These are phyloP conservation scores for Trichosporon inkin DNA, from an alignment of 1,284 basidiomycete genomes.

Conservation along the genomic window DNA sequence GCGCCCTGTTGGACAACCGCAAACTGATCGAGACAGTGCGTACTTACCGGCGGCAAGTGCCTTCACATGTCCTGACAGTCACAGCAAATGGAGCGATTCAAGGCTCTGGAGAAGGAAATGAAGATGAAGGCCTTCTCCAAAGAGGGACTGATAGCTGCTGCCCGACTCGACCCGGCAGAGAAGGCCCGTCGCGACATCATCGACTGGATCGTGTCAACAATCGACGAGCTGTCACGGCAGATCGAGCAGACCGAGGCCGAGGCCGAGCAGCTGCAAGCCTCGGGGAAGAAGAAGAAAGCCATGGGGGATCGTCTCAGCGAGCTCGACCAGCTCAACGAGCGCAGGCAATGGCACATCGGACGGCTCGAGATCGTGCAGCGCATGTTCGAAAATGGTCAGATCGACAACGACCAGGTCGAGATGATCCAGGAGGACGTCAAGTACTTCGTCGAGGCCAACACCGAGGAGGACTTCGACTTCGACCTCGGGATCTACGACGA, in stretches of 20 bases:
- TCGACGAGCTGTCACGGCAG: conserved; percentile 89
- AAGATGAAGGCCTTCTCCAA: conserved; percentile 99
- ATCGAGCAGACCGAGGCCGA: conserved; percentile 94
- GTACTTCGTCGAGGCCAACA: conserved; percentile 96
- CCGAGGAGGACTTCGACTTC: conserved; percentile 95
- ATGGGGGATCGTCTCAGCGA: conserved; percentile 66
- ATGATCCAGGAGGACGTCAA: conserved; percentile 89
- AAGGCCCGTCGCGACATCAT: conserved; percentile 92
- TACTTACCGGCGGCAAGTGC: conserved; percentile 21
- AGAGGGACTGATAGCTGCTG: conserved; percentile 91
- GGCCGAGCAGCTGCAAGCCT: conserved; percentile 65
- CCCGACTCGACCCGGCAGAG: conserved; percentile 92
- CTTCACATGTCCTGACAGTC: conserved; percentile 9
- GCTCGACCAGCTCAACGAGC: conserved; percentile 85
- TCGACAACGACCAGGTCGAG: conserved; percentile 75
- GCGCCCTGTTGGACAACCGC: conserved; percentile 83
- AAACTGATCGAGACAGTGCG: conserved; percentile 95
- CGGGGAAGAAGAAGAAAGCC: conserved; percentile 70
- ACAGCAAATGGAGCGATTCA: conserved; percentile 99
- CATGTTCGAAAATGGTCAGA: conserved; percentile 87
- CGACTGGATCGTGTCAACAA: conserved; percentile 76
- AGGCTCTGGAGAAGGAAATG: conserved; percentile 99
- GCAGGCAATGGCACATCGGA: conserved; percentile 91
- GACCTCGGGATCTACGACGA: conserved; percentile 98
- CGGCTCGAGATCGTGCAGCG: conserved; percentile 90